Evolutionary conservation across 2,329 filamentous ascomycete species (phyloP), one percentile per base, ranked within the genome.

Genomic region (Fusarium euwallaceae): DNA sequence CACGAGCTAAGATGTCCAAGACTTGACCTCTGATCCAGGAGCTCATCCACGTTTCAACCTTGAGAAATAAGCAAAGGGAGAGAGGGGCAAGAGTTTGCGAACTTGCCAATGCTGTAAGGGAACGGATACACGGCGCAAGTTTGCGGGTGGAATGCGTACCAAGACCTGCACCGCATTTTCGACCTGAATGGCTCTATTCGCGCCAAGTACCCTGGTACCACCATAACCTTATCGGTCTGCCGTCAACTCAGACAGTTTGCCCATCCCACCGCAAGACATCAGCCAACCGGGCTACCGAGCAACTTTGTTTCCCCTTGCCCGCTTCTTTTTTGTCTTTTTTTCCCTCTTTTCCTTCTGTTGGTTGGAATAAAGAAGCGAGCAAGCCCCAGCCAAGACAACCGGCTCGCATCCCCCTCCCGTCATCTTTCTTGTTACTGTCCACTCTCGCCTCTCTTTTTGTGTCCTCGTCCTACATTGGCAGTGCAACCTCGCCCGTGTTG

Each of bases 291-390:
- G 45, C n/a, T 53, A 60, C 67, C 61, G 59, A 72, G 56, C 66
- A 66, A 60, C 58, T 56, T 24, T 66, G 32, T 53, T 53, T 61
- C 51, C 61, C 27, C 56, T 72, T 66, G 24, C 27, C 48, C 48
- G 24, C 29, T 59, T 63, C 61, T 36, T 62, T 22, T 29, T 51
- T 32, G 29, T 32, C 29, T 62, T 55, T 37, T 64, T 29, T 29
- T 37, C 32, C 22, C 14, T 36, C 56, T 32, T 17, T 62, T 34
- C 16, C 55, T 41, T 41, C 41, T 51, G 43, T 61, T 73, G 51
- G 70, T 71, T 71, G 51, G 73, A 56, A 73, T 58, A 39, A 56
- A 69, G 64, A 74, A 74, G 73, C 65, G 71, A 76, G 61, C 10
- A 20, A 39, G 34, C 51, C 51, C 45, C 59, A 61, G 64, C 73